These are phyloP conservation scores for Skeletonema potamos DNA, from an alignment of 108 stramenopile genomes.

Conservation along the genomic window DNA sequence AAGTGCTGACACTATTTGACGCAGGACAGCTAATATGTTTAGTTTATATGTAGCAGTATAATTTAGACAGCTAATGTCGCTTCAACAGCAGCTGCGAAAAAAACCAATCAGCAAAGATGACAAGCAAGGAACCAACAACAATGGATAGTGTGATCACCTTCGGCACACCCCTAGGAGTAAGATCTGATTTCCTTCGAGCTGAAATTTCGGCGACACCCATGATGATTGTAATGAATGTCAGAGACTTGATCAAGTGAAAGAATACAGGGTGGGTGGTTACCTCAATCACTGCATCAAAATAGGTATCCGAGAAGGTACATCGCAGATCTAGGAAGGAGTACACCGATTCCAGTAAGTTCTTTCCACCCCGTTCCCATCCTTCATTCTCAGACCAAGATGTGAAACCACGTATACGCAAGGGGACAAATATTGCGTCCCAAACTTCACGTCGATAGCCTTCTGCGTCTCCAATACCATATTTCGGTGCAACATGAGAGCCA, in stretches of 20 bases:
- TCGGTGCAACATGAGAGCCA: conserved; percentile 65
- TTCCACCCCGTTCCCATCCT: conserved; percentile 33
- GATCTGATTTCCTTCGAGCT: conserved; percentile 51
- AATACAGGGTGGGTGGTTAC: conserved; percentile 68
- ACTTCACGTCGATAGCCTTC: conserved; percentile 49
- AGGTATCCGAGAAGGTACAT: conserved; percentile 35
- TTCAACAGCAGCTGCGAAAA: conserved; percentile 62
- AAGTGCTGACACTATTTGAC: not conserved
- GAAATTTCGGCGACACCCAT: conserved; percentile 64
- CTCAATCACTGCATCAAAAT: conserved; percentile 58
- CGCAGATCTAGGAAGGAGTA: conserved; percentile 40
- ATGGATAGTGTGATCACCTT: conserved; percentile 75
- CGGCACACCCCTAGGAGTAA: conserved; percentile 78
- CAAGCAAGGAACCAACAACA: conserved; percentile 64
- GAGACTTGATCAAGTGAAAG: conserved; percentile 62
- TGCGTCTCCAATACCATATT: conserved; percentile 60
- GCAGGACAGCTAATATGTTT: not conserved
- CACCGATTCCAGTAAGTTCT: conserved; percentile 11
- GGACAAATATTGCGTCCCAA: conserved; percentile 51
- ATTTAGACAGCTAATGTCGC: not conserved
- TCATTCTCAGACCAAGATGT: conserved; percentile 27
- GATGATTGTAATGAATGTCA: conserved; percentile 68
- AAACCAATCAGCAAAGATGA: conserved; percentile 84
- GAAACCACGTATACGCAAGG: conserved; percentile 50
- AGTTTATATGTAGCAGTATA: no score